Evolutionary conservation across 257 asterid species (phyloP).

Genomic region (Forsythia viridissima): DNA sequence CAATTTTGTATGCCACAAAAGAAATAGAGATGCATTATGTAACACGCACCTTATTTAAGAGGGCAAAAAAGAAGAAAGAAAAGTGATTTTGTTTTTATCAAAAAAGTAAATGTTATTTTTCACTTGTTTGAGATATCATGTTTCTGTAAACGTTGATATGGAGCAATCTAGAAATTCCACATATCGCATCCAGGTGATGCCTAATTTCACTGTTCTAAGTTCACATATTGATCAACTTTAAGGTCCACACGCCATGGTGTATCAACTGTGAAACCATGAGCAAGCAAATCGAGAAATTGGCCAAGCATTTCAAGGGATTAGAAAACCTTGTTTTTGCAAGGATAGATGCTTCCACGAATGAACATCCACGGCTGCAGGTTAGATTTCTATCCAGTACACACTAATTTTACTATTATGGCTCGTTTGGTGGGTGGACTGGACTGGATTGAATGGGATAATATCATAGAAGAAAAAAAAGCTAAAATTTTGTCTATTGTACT

Average conservation of each 20-base stretch:
- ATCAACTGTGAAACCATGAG: conserved; percentile 76
- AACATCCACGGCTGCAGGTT: conserved; percentile 81
- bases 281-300: conserved; percentile 93
- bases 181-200: conserved; percentile 6
- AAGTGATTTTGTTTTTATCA: neutral
- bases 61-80: no score
- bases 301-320: conserved; percentile 92
- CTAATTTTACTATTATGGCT: neutral
- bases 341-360: conserved; percentile 85
- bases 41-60: no score
- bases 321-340: conserved; percentile 75
- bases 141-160: neutral
- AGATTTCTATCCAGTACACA: neutral
- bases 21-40: neutral
- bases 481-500: no score
- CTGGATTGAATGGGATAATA: no score
- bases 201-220: neutral
- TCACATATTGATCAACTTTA: conserved; percentile 6
- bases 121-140: neutral
- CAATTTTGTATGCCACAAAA: neutral
- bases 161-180: neutral
- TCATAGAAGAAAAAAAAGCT: neutral
- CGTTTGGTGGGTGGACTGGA: neutral
- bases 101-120: neutral
- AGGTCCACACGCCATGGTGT: conserved; percentile 99